These are phyloP conservation scores for Neoboletus brunneissimus DNA, from an alignment of 768 basidiomycete species.

Conservation along the genomic window DNA sequence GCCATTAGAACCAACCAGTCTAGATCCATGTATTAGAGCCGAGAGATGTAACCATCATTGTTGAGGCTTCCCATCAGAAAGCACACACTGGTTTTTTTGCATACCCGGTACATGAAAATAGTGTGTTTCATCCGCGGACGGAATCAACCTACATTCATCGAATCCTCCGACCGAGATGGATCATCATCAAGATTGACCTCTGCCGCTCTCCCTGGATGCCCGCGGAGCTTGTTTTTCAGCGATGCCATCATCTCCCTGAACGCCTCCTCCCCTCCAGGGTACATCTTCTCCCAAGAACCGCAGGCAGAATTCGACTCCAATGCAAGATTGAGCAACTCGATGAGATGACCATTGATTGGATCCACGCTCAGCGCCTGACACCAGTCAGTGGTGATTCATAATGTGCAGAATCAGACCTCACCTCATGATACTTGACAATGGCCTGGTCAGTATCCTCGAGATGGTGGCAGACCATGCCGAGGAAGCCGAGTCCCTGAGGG, in stretches of 20 bases:
- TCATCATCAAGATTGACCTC: conserved; percentile 16
- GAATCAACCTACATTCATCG: conserved; percentile 32
- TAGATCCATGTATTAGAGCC: not conserved
- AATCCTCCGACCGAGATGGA: conserved; percentile 24
- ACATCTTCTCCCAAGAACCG: conserved; percentile 33
- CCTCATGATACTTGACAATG: conserved; percentile 92
- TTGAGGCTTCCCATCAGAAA: not conserved
- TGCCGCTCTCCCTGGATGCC: conserved; percentile 20
- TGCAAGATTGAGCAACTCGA: conserved; percentile 79
- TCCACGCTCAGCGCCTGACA: conserved; percentile 72
- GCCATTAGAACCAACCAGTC: not conserved
- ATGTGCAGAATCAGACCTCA: conserved; percentile 33
- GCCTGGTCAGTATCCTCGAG: conserved; percentile 71
- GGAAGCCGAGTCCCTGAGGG: conserved; percentile 75
- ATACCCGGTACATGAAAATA: conserved; percentile 22
- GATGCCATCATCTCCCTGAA: conserved; percentile 34
- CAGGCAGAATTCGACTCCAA: conserved; percentile 51
- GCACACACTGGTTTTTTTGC: not conserved
- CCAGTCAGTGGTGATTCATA: conserved; percentile 1
- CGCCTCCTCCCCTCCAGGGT: conserved; percentile 34
- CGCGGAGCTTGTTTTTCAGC: conserved; percentile 29
- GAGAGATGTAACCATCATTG: not conserved
- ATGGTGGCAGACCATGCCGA: conserved; percentile 87
- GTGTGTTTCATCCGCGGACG: conserved; percentile 16
- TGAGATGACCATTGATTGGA: conserved; percentile 76